Conservation (phyloP, 208 protist genomes). For the Leishmania major region DNA sequence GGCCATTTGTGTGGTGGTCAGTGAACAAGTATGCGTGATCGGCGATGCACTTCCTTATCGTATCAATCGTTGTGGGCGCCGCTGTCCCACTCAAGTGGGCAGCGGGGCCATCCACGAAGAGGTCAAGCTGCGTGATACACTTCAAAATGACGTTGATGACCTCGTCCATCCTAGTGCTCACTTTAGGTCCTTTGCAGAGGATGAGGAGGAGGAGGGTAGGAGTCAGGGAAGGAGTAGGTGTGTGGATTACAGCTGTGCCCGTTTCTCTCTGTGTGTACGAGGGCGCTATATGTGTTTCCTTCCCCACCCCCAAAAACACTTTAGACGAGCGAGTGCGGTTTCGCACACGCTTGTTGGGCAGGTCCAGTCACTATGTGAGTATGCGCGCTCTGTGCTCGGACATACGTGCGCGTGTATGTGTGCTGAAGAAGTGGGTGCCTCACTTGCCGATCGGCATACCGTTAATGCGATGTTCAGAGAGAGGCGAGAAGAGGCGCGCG, state of each 20-base stretch:
- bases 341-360: not conserved
- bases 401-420: too few species aligned
- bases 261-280: not conserved
- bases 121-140: slow-evolving; percentile 7
- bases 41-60: slow-evolving; percentile 7
- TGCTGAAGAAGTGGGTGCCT: not conserved
- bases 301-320: not conserved
- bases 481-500: not conserved
- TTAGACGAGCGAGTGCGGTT: not conserved
- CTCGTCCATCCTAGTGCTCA: slow-evolving; percentile 11
- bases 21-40: slow-evolving; percentile 10
- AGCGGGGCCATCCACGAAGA: slow-evolving; percentile 2
- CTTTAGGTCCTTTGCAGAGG: not conserved
- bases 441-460: not conserved
- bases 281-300: not conserved
- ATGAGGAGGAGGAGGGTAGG: not conserved
- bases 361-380: not conserved
- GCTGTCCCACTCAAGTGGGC: not conserved
- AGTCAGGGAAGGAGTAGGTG: not conserved
- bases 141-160: slow-evolving; percentile 4
- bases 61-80: not conserved
- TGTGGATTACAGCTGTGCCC: not conserved
- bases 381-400: not conserved
- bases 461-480: not conserved
- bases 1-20: not conserved